These are phyloP conservation scores for Backusella luteola DNA, from an alignment of 192 early-diverging fungal genomes.

Conservation along the genomic window DNA sequence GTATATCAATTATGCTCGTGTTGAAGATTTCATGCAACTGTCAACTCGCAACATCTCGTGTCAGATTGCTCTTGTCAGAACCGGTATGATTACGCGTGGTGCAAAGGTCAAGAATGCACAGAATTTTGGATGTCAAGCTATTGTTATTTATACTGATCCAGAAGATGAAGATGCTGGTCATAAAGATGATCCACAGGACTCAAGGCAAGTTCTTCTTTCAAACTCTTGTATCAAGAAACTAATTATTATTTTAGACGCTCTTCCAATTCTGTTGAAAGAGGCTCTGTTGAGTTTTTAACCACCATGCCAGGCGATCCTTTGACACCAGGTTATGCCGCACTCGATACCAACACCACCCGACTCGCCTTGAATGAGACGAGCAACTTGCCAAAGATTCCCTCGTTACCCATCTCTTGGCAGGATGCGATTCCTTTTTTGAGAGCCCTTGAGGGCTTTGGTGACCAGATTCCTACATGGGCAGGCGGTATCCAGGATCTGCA, in stretches of 20 bases:
- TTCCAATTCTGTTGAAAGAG: conserved; percentile 52
- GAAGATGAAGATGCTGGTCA: conserved; percentile 51
- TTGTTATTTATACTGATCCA: conserved; percentile 64
- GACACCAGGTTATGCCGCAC: conserved; percentile 55
- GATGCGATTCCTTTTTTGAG: conserved; percentile 56
- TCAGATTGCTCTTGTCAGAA: conserved; percentile 55
- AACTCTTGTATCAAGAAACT: background rate
- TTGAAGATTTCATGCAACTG: conserved; percentile 52
- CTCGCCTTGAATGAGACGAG: conserved; percentile 43
- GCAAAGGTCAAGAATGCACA: conserved; percentile 57
- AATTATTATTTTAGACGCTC: conserved; percentile 32
- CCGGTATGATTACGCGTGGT: conserved; percentile 49
- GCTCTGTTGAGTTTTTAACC: conserved; percentile 46
- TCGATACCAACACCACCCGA: conserved; percentile 33
- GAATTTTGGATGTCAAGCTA: conserved; percentile 49
- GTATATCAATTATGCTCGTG: conserved; percentile 61
- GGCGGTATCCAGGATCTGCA: conserved; percentile 51
- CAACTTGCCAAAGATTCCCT: conserved; percentile 55
- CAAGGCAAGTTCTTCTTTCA: conserved; percentile 32
- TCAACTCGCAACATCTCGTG: conserved; percentile 37
- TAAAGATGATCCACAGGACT: conserved; percentile 53
- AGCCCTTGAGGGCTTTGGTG: conserved; percentile 48
- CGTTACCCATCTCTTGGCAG: conserved; percentile 60
- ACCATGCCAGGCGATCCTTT: conserved; percentile 58
- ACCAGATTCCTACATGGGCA: conserved; percentile 39